A percentile compares a stretch with the other conserved stretches of the same genome.
Conservation (phyloP, 2,329 filamentous ascomycete species). For the Penicillium sp. region DNA sequence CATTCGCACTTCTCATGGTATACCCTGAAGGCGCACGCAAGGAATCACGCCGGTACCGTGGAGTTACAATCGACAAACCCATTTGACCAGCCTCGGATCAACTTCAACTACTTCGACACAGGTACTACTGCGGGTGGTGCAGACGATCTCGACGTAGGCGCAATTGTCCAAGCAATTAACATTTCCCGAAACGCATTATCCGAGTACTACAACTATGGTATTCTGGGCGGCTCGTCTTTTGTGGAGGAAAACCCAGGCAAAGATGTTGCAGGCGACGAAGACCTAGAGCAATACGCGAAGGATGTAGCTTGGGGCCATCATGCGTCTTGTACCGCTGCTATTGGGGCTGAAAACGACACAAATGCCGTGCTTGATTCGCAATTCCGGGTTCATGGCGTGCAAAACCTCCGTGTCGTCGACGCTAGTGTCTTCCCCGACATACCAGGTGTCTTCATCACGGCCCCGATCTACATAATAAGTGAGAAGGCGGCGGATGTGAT, state of each 20-base stretch:
- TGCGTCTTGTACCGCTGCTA: slow-evolving; percentile 1
- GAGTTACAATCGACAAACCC: slow-evolving; percentile 64
- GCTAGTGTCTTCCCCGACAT: background rate
- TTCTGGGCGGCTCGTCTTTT: background rate
- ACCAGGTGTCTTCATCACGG: background rate
- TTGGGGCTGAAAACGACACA: background rate
- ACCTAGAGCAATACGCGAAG: background rate
- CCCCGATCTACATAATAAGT: background rate
- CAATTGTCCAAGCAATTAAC: slow-evolving; percentile 1
- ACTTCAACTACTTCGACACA: slow-evolving; percentile 61
- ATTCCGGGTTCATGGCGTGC: slow-evolving; percentile 1
- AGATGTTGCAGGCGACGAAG: background rate
- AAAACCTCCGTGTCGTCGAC: slow-evolving; percentile 3
- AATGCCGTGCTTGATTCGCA: background rate
- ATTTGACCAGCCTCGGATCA: slow-evolving; percentile 64
- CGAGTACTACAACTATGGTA: background rate
- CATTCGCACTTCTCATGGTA: slow-evolving; percentile 50
- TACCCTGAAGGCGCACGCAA: slow-evolving; percentile 64
- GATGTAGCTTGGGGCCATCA: slow-evolving; percentile 8
- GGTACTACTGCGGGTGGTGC: slow-evolving; percentile 25
- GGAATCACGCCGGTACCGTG: slow-evolving; percentile 66
- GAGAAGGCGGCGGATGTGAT: slow-evolving; percentile 3
- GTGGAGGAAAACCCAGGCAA: background rate
- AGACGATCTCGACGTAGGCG: background rate
- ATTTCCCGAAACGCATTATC: background rate